Evolutionary conservation across 2,329 filamentous ascomycete genomes (phyloP), one percentile per base, ranked within the genome.

Genomic region (Neofusicoccum kwambonambiense): DNA sequence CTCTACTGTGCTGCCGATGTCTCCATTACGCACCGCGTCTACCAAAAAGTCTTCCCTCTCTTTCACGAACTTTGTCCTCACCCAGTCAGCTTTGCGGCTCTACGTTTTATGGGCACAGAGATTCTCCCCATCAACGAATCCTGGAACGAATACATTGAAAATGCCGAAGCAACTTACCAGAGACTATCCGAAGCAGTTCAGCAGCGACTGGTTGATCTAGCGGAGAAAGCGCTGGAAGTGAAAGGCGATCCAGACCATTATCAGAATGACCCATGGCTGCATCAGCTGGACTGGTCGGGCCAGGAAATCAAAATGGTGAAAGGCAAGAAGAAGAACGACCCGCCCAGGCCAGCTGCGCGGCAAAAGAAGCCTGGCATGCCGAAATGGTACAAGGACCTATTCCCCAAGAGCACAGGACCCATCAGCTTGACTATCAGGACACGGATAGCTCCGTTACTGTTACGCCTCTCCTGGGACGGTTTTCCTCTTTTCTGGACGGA

Each of bases 1-100:
- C 90, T 96, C 74, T 99, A 99, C 77, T 99, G 95, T 74, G 95
- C 95, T 12, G 91, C 92, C 1, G 95, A 99, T 79, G 95, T 99
- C 17, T 88, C 89, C 41, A 89, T 97, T 70, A 99, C 95, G 0
- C 95, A 99, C 72, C 88, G 89, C 54, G 91, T 99, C n/a, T 99
- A 94, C 78, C 89, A 92, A 74, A 92, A 92, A 66, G 93, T 98
- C 1, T 95, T 99, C 68, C 92, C 93, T 0, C 90, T 90, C 65
- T 99, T 97, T 71, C 81, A 97, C 19, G 84, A 92, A 50, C 91
- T 91, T 31, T 99, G 95, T 73, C 95, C 95, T 0, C 96, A 99
- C 77, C 95, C 95, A 0, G 95, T 99, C 72, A 98, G 93, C 78
- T 99, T 99, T 73, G 94, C 92, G 2, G 95, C 95, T 1, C 83